Evolutionary conservation across 1,284 basidiomycete genomes (phyloP).

Genomic region (Moniliophthora roreri): DNA sequence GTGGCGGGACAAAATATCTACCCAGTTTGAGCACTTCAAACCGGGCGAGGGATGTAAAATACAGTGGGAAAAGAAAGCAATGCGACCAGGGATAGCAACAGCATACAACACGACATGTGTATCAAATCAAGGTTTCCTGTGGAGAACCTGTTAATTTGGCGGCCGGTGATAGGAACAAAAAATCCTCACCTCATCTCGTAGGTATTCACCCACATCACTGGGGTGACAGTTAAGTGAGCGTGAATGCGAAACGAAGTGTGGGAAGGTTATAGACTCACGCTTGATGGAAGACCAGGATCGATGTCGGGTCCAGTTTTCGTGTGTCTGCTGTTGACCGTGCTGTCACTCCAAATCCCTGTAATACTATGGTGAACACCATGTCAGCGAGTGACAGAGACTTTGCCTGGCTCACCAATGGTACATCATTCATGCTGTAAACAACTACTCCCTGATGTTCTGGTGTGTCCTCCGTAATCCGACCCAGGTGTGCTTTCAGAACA

Average conservation of each 20-base stretch:
- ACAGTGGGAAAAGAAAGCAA: conserved; percentile 2
- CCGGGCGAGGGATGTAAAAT: conserved; percentile 25
- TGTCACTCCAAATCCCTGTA: conserved; percentile 95
- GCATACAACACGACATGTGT: conserved; percentile 6
- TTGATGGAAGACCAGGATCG: conserved; percentile 98
- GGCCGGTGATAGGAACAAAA: conserved; percentile 9
- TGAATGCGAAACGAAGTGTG: background rate
- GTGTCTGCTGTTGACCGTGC: conserved; percentile 96
- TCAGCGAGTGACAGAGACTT: background rate
- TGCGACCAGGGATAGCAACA: conserved; percentile 2
- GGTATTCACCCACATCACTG: conserved; percentile 94
- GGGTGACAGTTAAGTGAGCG: conserved; percentile 10
- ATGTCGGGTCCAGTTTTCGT: conserved; percentile 95
- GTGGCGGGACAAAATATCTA: conserved; percentile 17
- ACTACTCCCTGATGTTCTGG: conserved; percentile 99
- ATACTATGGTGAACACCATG: conserved; percentile 11
- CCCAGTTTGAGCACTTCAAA: conserved; percentile 40
- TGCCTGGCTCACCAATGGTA: conserved; percentile 69
- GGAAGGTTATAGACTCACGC: conserved; percentile 58
- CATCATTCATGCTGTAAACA: conserved; percentile 93
- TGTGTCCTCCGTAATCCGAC: conserved; percentile 98
- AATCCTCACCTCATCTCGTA: conserved; percentile 83
- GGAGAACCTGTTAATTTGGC: conserved; percentile 11
- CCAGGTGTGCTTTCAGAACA: conserved; percentile 97
- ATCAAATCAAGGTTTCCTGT: conserved; percentile 74